Percentiles rank a stretch among this genome's conserved stretches.
Conservation (phyloP, 768 basidiomycete species). For the Tephrocybe sp. region DNA sequence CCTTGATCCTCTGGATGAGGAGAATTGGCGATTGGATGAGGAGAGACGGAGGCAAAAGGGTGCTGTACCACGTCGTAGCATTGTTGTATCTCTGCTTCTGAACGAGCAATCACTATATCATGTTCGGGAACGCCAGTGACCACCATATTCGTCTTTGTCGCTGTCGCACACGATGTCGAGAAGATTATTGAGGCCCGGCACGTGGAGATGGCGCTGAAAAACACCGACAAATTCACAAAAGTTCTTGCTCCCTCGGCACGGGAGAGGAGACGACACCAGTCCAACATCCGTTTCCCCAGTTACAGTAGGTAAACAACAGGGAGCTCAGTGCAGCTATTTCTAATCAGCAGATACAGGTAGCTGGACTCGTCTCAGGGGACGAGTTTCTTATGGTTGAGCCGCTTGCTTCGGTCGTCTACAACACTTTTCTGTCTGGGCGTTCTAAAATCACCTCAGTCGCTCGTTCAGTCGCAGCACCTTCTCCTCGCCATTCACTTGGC, state of each 20-base stretch:
- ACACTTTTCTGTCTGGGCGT: conserved; percentile 42
- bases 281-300: background rate
- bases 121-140: conserved; percentile 37
- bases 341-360: too few species aligned
- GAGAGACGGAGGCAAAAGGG: conserved; percentile 6
- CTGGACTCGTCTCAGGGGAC: conserved; percentile 23
- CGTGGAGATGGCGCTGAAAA: conserved; percentile 10
- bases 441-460: conserved; percentile 21
- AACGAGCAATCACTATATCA: conserved; percentile 55
- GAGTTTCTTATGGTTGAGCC: conserved; percentile 60
- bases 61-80: conserved; percentile 57
- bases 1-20: conserved; percentile 41
- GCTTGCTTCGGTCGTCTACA: conserved; percentile 53
- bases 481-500: conserved; percentile 32
- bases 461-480: conserved; percentile 17
- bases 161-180: background rate
- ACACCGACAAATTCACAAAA: conserved; percentile 16
- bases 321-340: too few species aligned
- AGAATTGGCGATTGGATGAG: conserved; percentile 2
- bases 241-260: conserved; percentile 1
- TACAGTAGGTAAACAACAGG: background rate
- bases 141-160: background rate
- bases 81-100: conserved; percentile 54
- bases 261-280: background rate
- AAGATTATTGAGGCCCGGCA: background rate